Conservation (phyloP, 1,284 basidiomycete species). For the Fomes fomentarius region DNA sequence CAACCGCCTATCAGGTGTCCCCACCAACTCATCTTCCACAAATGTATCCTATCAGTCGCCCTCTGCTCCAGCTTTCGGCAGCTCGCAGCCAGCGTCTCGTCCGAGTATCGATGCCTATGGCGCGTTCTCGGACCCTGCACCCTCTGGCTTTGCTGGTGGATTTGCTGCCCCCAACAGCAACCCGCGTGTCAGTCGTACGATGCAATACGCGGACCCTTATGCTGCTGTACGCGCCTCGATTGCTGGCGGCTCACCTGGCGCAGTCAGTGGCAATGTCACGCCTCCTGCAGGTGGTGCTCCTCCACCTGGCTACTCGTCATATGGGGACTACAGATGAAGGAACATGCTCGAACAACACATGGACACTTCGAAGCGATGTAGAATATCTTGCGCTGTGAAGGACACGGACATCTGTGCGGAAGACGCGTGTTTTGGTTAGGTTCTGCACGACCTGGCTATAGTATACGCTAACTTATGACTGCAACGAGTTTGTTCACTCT, state of each 20-base stretch:
- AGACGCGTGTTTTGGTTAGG: constrained; percentile 3
- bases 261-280: constrained; percentile 13
- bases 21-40: constrained; percentile 30
- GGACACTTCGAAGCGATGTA: constrained; percentile 15
- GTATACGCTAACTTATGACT: constrained; percentile 30
- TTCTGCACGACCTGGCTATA: constrained; percentile 16
- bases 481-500: constrained; percentile 14
- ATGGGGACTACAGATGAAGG: constrained; percentile 27
- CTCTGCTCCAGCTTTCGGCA: constrained; percentile 34
- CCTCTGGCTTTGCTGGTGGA: constrained; percentile 56
- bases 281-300: constrained; percentile 19
- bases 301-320: constrained; percentile 29
- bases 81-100: constrained; percentile 39
- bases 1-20: constrained; percentile 40
- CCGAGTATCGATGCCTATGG: constrained; percentile 86
- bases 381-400: constrained; percentile 15
- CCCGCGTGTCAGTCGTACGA: constrained; percentile 77
- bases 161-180: constrained; percentile 35
- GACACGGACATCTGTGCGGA: constrained; percentile 15
- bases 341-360: background rate
- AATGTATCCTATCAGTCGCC: constrained; percentile 29
- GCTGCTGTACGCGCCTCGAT: constrained; percentile 67
- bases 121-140: constrained; percentile 83
- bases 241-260: constrained; percentile 9
- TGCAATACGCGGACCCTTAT: constrained; percentile 87